Evolutionary conservation across 768 basidiomycete species (phyloP), one percentile per base, ranked within the genome.

Genomic region (Termitomyces sp.): DNA sequence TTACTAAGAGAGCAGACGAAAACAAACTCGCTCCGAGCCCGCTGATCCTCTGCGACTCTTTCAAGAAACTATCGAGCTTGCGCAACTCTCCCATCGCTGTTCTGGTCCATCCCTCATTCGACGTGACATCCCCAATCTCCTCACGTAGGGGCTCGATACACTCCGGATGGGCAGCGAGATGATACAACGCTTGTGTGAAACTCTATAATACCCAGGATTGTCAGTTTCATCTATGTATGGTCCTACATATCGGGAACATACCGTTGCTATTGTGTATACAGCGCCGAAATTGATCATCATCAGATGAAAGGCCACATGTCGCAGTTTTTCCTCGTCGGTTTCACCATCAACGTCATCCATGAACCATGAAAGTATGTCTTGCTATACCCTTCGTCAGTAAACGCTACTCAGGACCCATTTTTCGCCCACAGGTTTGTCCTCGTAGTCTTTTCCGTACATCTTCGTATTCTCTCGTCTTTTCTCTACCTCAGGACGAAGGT

Each of bases 351-450:
- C 76, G 8, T 64, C 68, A 44, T 77, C 78, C 38, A 81, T 69
- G 12, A 81, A 66, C 79, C 79, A 83, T 18, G 73, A 69, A 0
- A 82, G 68, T n/a, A 81, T 59, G 55, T 81, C 80, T 53, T 75
- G 73, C 80, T 80, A 45, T 38, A 22, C n/a, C 28, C 33, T 5
- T 32, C 43, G 18, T 35, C 28, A 53, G 13, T 60, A 33, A 55
- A 43, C 59, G 20, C 0, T 22, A 28, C 20, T 22, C 7, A 2
- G 26, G 14, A 35, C 10, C 10, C 28, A 24, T 26, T 13, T 32
- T 6, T n/a, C 18, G 12, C 57, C 6, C 10, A 58, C 57, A 33
- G 73, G 73, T 62, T 69, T 73, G 0, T 61, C 69, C 16, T 64
- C 60, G 65, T 68, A 71, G 22, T 74, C 63, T 12, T 28, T 36